Percentiles rank a stretch among this genome's conserved stretches.
Conservation (phyloP, 140 eudicot genomes). For the Ambrosia hybrid region DNA sequence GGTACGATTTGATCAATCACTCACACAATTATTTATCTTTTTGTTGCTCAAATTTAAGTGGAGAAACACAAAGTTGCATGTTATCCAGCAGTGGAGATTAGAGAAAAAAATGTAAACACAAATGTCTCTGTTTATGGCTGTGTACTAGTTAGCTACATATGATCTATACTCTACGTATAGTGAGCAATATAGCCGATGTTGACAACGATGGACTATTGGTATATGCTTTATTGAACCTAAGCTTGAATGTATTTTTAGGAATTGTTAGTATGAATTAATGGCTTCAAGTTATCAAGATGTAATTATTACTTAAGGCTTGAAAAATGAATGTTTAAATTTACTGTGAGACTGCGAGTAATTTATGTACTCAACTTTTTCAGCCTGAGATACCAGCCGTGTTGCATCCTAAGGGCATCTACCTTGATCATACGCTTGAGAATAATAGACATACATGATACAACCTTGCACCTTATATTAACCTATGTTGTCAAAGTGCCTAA, state of each 20-base stretch:
- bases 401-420: not conserved
- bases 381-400: not conserved
- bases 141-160: too few relatives aligned
- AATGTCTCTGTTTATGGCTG: too few relatives aligned
- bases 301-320: not conserved
- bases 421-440: not conserved
- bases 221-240: not conserved
- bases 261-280: not conserved
- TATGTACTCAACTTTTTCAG: not conserved
- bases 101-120: too few relatives aligned
- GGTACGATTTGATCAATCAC: conserved; percentile 24
- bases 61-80: too few relatives aligned
- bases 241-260: not conserved
- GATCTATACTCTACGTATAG: not conserved
- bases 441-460: not conserved
- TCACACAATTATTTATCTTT: not conserved
- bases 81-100: too few relatives aligned
- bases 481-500: too few relatives aligned
- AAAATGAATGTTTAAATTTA: not conserved
- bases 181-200: too few relatives aligned
- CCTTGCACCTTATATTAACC: not conserved
- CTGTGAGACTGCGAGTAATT: not conserved
- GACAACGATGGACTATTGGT: too few relatives aligned
- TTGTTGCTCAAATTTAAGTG: too few relatives aligned
- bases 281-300: not conserved